Evolutionary conservation across 768 basidiomycete genomes (phyloP).

Genomic region (Lepiota brunneoincarnata): DNA sequence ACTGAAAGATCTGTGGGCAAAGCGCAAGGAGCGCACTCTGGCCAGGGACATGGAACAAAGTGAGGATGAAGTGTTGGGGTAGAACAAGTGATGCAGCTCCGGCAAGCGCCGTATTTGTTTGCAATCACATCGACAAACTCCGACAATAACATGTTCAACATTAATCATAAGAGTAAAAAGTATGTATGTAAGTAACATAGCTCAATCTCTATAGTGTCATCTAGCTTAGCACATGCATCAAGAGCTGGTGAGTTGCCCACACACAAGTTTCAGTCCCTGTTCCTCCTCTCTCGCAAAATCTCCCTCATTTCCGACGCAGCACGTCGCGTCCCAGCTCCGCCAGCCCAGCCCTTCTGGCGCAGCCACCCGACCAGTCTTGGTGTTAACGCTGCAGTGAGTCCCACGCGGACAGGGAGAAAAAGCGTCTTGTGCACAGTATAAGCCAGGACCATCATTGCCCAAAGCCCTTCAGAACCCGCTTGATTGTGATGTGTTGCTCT

Average conservation of each 20-base stretch:
- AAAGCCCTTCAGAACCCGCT: constrained; percentile 69
- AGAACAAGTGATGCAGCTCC: neutral
- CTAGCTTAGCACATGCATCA: neutral
- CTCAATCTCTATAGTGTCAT: neutral
- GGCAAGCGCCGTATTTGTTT: constrained; percentile 4
- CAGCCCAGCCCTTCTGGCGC: constrained; percentile 77
- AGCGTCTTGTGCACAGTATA: constrained; percentile 96
- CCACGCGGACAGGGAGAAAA: constrained; percentile 86
- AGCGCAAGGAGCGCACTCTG: neutral
- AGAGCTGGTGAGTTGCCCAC: neutral
- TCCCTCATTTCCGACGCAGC: constrained; percentile 56
- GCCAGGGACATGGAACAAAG: constrained; percentile 7
- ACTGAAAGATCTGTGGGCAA: neutral
- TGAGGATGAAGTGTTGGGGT: neutral
- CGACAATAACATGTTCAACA: neutral
- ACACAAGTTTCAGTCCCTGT: constrained; percentile 15
- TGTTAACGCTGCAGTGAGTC: constrained; percentile 82
- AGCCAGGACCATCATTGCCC: constrained; percentile 90
- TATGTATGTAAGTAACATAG: neutral
- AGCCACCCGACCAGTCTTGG: constrained; percentile 88
- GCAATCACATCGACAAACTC: constrained; percentile 2
- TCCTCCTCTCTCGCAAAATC: constrained; percentile 37
- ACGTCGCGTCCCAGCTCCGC: constrained; percentile 63
- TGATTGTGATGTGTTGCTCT: constrained; percentile 25
- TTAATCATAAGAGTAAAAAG: constrained; percentile 1